Evolutionary conservation across 1,284 basidiomycete species (phyloP).

Genomic region (Porogramme epimiltina): DNA sequence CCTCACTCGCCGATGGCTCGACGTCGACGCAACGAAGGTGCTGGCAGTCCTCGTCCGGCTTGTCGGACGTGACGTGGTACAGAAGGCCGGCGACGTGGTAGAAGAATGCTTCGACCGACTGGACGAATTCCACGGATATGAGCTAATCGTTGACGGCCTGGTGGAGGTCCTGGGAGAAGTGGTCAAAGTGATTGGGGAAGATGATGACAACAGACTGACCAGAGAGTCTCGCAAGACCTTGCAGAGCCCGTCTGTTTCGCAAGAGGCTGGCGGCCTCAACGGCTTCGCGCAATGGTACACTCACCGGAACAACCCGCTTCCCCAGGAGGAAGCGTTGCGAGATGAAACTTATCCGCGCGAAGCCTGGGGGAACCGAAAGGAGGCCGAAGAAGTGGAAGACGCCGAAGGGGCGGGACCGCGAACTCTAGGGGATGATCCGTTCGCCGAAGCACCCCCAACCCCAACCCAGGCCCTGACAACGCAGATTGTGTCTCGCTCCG

Average conservation of each 20-base stretch:
- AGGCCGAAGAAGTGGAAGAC: conserved; percentile 26
- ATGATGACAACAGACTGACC: conserved; percentile 37
- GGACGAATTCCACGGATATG: conserved; percentile 92
- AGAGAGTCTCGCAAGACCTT: conserved; percentile 4
- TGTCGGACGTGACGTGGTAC: conserved; percentile 83
- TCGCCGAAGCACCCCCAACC: conserved; percentile 51
- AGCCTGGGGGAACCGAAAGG: conserved; percentile 43
- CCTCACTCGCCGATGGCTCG: conserved; percentile 76
- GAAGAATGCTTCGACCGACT: conserved; percentile 94
- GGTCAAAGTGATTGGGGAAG: conserved; percentile 66
- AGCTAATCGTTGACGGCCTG: conserved; percentile 80
- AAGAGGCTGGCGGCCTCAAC: conserved; percentile 37
- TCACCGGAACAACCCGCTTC: too few relatives aligned
- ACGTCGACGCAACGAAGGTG: conserved; percentile 79
- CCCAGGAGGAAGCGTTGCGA: conserved; percentile 17
- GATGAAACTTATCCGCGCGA: conserved; percentile 43
- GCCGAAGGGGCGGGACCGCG: not conserved
- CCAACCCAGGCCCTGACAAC: conserved; percentile 75
- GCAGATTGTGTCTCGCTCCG: conserved; percentile 81
- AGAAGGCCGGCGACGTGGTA: conserved; percentile 86
- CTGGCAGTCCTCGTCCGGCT: conserved; percentile 81
- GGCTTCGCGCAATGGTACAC: conserved; percentile 67
- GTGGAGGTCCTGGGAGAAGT: conserved; percentile 86
- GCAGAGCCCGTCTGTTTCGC: conserved; percentile 2
- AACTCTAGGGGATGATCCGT: conserved; percentile 26